phyloP scores from a whole-genome alignment of 78 protist species.

The Emiliania huxleyi region DNA sequence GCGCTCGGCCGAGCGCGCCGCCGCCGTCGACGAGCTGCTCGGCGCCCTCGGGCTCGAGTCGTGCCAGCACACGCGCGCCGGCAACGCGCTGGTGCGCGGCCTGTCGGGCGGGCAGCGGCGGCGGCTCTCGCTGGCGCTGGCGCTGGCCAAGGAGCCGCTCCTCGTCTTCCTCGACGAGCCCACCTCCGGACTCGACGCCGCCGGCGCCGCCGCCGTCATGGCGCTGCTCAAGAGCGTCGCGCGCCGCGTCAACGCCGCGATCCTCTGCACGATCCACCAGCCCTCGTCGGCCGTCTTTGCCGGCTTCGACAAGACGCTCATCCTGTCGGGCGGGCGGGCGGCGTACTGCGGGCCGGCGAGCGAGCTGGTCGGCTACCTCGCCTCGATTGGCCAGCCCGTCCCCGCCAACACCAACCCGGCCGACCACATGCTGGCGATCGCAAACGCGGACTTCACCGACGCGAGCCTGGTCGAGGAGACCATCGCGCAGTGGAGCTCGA shows the following conservation, averaged over 20 bases:
- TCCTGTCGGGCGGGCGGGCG: background rate
- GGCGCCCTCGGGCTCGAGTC: background rate
- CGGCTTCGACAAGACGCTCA: background rate
- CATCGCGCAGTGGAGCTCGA: background rate
- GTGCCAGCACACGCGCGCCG: background rate
- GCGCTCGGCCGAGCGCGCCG: background rate
- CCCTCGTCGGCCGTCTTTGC: background rate
- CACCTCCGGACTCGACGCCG: constrained; percentile 60
- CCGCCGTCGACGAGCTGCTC: background rate
- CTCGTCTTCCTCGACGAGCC: constrained; percentile 82
- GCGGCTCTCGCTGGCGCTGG: constrained; percentile 44
- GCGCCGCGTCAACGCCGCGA: no score
- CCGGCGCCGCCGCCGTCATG: background rate
- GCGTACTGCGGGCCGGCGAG: background rate
- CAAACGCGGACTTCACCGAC: background rate
- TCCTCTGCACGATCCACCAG: background rate
- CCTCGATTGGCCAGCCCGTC: background rate
- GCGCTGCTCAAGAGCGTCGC: background rate
- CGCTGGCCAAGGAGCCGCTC: constrained; percentile 33
- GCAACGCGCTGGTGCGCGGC: background rate
- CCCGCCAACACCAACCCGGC: background rate
- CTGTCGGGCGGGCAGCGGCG: constrained; percentile 61
- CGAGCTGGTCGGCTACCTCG: background rate
- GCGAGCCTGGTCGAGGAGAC: background rate
- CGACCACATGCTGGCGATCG: background rate